These are phyloP conservation scores for Metroxylon sagu DNA, from an alignment of 176 grass and related monocot species.

Conservation along the genomic window DNA sequence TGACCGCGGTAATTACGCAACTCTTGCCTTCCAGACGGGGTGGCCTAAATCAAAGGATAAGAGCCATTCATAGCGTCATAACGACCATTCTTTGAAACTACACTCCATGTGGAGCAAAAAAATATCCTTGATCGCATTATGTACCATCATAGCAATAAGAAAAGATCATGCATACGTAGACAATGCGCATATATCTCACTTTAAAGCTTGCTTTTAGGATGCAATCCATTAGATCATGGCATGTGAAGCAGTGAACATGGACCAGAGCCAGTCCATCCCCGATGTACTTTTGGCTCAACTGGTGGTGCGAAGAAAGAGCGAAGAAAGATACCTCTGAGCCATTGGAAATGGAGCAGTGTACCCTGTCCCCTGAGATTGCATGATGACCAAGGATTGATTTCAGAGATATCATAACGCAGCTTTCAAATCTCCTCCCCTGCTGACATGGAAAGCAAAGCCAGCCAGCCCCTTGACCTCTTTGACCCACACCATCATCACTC, in stretches of 20 bases:
- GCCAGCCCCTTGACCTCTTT: constrained; percentile 13
- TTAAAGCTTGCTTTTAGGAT: no score
- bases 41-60: no score
- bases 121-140: no score
- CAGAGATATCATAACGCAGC: constrained; percentile 18
- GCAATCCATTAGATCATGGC: background rate
- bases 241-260: constrained; percentile 11
- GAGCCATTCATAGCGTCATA: no score
- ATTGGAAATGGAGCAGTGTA: constrained; percentile 40
- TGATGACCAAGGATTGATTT: constrained; percentile 37
- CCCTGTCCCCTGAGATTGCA: constrained; percentile 51
- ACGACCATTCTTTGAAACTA: no score
- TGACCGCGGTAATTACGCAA: no score
- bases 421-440: constrained; percentile 15
- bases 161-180: no score
- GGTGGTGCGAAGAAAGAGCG: constrained; percentile 6
- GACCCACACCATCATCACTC: constrained; percentile 21
- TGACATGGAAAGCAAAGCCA: constrained; percentile 31
- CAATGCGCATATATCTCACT: no score
- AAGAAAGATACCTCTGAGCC: constrained; percentile 13
- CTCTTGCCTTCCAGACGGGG: no score
- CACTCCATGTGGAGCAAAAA: no score
- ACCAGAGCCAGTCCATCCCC: constrained; percentile 8
- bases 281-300: constrained; percentile 12
- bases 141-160: no score